Base-by-base conservation (phyloP, 2,329 filamentous ascomycete species). In the Microsporum canis region DNA sequence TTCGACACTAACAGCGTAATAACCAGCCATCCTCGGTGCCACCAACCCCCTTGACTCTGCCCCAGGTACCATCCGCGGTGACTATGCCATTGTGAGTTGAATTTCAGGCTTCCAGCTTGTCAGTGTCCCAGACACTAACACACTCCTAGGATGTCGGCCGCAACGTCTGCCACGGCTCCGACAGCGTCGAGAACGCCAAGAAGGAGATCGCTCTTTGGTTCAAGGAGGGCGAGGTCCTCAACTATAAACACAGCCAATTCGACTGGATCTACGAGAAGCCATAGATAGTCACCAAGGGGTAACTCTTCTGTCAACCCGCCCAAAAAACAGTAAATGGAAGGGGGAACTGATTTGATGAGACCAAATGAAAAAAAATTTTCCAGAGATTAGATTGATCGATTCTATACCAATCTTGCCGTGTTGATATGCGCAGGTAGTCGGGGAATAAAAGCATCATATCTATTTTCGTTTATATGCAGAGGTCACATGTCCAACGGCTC, bases 171-270 rank as follows among this genome's bases (percentile, higher is more conserved):
- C 94, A 99, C 87, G 94, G 94, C 77, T 96, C 91, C 79, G 94
- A 99, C 85, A 86, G 84, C 76, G 92, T 99, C 79, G 94, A 99
- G 86, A 96, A 85, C 82, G 94, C 94, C 80, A 85, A 97, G 88
- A 96, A 97, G 89, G 94, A 99, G 84, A 99, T 99, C 76, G 88
- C 87, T 73, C 87, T 97, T 76, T 99, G 94, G 94, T 99, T 99
- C 88, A 86, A 88, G 80, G 82, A 88, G 70, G 86, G 85, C 70
- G 94, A 97, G 79, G 76, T 96, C 73, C 79, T 90, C 79, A 82
- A 75, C 80, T 97, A 88, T 85, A 92, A 94, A 84, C 81, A 82
- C 69, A 82, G 88, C 76, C 84, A 89, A 80, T 84, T 88, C 80
- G 85, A 88, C 83, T 97, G 94, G 94, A 82, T 97, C 83, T 97